These are phyloP conservation scores for Funneliformis geosporum DNA, from an alignment of 192 early-diverging fungal genomes.

Conservation along the genomic window DNA sequence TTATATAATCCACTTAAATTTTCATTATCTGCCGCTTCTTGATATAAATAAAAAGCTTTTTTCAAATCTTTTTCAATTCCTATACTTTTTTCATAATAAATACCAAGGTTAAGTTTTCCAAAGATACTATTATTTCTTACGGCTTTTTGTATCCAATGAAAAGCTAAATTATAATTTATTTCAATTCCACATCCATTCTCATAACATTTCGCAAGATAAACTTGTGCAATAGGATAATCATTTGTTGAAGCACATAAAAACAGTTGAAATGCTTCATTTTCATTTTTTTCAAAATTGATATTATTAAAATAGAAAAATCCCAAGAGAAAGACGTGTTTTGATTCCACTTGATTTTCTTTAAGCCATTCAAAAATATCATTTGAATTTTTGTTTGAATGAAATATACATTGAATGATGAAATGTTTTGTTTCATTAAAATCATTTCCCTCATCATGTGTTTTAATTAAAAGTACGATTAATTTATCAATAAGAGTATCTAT, in stretches of 20 bases:
- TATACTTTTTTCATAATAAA: conserved; percentile 53
- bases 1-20: conserved; percentile 55
- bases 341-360: too few species aligned
- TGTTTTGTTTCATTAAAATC: too few species aligned
- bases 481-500: too few species aligned
- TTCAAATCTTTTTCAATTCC: conserved; percentile 48
- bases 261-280: not conserved
- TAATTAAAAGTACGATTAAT: too few species aligned
- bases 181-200: not conserved
- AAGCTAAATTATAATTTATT: not conserved
- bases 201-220: not conserved
- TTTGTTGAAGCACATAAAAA: not conserved
- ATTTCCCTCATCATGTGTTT: too few species aligned
- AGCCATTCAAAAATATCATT: too few species aligned
- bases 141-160: not conserved
- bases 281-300: not conserved
- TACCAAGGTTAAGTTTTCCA: conserved; percentile 53
- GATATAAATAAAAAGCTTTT: conserved; percentile 60
- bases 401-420: too few species aligned
- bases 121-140: not conserved
- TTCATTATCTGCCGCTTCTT: conserved; percentile 49
- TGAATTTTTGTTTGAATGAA: too few species aligned
- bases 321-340: not conserved
- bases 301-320: not conserved
- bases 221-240: not conserved